A percentile compares a stretch with the other conserved stretches of the same genome.
Conservation (phyloP, 228 moss, liverwort and hornwort species). For the Sphagnum fallax region DNA sequence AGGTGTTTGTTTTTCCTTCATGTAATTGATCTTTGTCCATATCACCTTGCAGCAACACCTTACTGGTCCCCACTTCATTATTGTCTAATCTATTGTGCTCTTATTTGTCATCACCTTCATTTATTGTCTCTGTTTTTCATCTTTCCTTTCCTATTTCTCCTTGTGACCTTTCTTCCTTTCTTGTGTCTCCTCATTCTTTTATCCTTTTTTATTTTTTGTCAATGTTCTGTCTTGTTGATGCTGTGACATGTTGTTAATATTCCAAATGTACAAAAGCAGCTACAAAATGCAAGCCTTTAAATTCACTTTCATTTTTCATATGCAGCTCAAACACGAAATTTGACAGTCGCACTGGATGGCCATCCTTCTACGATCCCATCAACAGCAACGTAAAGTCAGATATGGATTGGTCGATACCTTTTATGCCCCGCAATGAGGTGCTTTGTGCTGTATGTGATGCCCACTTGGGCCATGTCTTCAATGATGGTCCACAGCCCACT, state of each 20-base stretch:
- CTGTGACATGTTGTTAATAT: too few species aligned
- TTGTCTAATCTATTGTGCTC: too few species aligned
- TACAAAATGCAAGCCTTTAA: too few species aligned
- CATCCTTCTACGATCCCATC: slow-evolving; percentile 72
- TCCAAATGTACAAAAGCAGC: too few species aligned
- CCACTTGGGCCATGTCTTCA: slow-evolving; percentile 90
- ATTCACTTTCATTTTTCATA: neutral
- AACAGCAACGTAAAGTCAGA: slow-evolving; percentile 77
- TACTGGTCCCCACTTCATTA: neutral
- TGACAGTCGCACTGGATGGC: slow-evolving; percentile 96
- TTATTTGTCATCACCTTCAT: too few species aligned
- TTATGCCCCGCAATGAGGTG: slow-evolving; percentile 95
- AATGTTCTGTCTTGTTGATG: too few species aligned
- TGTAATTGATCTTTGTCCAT: neutral
- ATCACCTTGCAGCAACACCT: neutral
- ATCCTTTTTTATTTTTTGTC: too few species aligned
- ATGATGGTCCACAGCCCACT: slow-evolving; percentile 75
- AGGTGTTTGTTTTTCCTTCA: neutral
- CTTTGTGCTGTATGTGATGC: slow-evolving; percentile 70
- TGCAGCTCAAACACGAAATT: slow-evolving; percentile 83
- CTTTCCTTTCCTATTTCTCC: neutral
- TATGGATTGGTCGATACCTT: slow-evolving; percentile 75
- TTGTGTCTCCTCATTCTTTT: too few species aligned
- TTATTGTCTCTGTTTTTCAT: neutral
- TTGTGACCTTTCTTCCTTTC: neutral